A percentile compares a stretch with the other conserved stretches of the same genome.
Evolutionary conservation across 768 basidiomycete genomes (phyloP).

Genomic region (Mycena venus): DNA sequence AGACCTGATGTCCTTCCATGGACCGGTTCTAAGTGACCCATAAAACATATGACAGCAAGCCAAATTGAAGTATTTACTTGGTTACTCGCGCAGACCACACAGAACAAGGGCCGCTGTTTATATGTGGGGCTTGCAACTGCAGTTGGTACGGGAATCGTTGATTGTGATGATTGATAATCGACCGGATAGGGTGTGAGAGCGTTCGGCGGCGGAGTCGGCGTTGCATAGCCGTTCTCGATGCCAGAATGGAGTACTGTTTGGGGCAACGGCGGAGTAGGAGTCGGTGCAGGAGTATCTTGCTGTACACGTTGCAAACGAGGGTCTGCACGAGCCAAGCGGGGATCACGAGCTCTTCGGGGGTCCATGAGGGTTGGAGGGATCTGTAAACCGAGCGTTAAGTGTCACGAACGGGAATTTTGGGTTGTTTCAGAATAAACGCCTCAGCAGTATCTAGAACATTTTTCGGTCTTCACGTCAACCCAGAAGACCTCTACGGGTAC

Average conservation of each 20-base stretch:
- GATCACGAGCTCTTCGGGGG: conserved; percentile 84
- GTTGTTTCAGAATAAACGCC: conserved; percentile 42
- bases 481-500: conserved; percentile 52
- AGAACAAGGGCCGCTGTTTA: conserved; percentile 87
- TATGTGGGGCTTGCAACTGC: conserved; percentile 49
- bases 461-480: conserved; percentile 80
- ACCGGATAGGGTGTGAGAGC: conserved; percentile 7
- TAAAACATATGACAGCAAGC: conserved; percentile 12
- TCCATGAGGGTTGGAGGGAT: conserved; percentile 64
- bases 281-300: conserved; percentile 53
- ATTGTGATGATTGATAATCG: conserved; percentile 17
- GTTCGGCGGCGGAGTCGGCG: conserved; percentile 15
- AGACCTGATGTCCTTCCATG: conserved; percentile 96
- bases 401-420: conserved; percentile 26
- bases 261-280: conserved; percentile 46
- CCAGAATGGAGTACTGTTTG: too few species aligned
- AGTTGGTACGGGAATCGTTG: conserved; percentile 16
- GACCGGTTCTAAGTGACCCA: conserved; percentile 82
- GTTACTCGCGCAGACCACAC: conserved; percentile 99
- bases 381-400: conserved; percentile 20
- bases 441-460: conserved; percentile 97
- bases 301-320: conserved; percentile 70
- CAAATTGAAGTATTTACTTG: conserved; percentile 70
- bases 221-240: conserved; percentile 26
- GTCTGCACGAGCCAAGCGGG: conserved; percentile 80